These are phyloP conservation scores for Alternaria panax DNA, from an alignment of 2,329 filamentous ascomycete species.

Conservation along the genomic window DNA sequence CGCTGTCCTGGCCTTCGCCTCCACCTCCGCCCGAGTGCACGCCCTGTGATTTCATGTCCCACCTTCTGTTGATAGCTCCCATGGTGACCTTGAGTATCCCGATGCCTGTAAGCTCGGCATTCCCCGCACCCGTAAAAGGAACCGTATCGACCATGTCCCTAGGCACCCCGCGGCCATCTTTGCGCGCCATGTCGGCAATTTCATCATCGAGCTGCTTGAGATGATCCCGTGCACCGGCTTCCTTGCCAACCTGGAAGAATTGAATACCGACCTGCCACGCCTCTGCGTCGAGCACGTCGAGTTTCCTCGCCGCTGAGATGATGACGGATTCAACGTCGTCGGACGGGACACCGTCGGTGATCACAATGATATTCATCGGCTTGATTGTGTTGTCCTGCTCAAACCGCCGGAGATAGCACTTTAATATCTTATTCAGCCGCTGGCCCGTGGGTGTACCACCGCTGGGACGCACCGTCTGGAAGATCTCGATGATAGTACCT, in stretches of 20 bases:
- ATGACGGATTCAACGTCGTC: constrained; percentile 78
- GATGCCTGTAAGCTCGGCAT: constrained; percentile 68
- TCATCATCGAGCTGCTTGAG: constrained; percentile 79
- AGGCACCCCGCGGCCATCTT: constrained; percentile 59
- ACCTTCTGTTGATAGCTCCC: constrained; percentile 73
- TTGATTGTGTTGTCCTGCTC: constrained; percentile 65
- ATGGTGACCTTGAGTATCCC: constrained; percentile 76
- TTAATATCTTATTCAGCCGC: constrained; percentile 74
- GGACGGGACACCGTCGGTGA: constrained; percentile 84
- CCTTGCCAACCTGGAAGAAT: constrained; percentile 92
- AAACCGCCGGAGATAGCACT: constrained; percentile 71
- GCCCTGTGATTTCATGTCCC: constrained; percentile 60
- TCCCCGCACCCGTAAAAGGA: constrained; percentile 67
- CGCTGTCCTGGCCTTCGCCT: no score
- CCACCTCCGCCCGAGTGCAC: no score
- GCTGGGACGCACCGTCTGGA: constrained; percentile 68
- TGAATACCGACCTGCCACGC: constrained; percentile 89
- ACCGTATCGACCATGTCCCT: constrained; percentile 94
- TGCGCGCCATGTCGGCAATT: constrained; percentile 59
- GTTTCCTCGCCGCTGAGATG: constrained; percentile 69
- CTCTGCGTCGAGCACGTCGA: constrained; percentile 74
- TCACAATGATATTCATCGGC: constrained; percentile 88
- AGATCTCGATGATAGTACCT: constrained; percentile 70
- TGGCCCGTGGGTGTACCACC: constrained; percentile 78
- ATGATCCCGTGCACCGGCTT: constrained; percentile 68